A percentile compares a stretch with the other conserved stretches of the same genome.
Conservation (phyloP, 2,329 filamentous ascomycete genomes). For the Gliomastix tumulicola region DNA sequence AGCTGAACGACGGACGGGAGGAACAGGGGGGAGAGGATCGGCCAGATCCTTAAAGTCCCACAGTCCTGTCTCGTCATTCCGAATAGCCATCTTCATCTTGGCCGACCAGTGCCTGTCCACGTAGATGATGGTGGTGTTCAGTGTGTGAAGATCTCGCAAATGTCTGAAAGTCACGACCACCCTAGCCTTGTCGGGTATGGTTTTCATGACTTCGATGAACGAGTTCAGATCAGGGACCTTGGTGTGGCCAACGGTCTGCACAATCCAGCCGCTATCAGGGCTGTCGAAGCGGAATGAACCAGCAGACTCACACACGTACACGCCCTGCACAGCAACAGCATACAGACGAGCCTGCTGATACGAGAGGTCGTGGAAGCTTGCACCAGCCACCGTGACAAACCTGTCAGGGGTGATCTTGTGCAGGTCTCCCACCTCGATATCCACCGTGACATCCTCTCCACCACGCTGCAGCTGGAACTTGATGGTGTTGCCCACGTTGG, state of each 20-base stretch:
- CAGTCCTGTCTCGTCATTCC: slow-evolving; percentile 82
- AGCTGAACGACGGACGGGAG: slow-evolving; percentile 68
- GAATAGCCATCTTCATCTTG: slow-evolving; percentile 86
- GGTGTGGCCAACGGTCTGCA: slow-evolving; percentile 88
- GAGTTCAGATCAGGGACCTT: slow-evolving; percentile 80
- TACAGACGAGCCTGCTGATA: slow-evolving; percentile 97
- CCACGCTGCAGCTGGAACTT: slow-evolving; percentile 80
- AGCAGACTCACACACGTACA: slow-evolving; percentile 90
- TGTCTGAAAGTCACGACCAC: slow-evolving; percentile 96
- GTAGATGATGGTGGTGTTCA: slow-evolving; percentile 87
- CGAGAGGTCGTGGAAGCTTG: slow-evolving; percentile 90
- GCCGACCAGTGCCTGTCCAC: slow-evolving; percentile 93
- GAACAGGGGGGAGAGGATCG: slow-evolving; percentile 68
- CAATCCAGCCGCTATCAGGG: slow-evolving; percentile 85
- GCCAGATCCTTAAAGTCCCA: slow-evolving; percentile 92
- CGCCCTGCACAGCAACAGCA: slow-evolving; percentile 83
- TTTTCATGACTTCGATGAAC: slow-evolving; percentile 87
- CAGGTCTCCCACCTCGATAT: slow-evolving; percentile 79
- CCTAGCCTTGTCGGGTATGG: slow-evolving; percentile 72
- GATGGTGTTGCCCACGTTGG: slow-evolving; percentile 73
- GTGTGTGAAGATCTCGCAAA: slow-evolving; percentile 85
- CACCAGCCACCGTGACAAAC: slow-evolving; percentile 90
- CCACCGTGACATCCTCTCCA: slow-evolving; percentile 78
- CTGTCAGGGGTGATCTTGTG: slow-evolving; percentile 93
- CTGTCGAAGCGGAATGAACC: slow-evolving; percentile 94